Evolutionary conservation across 768 basidiomycete species (phyloP), one percentile per base, ranked within the genome.

Genomic region (Leccinum barrowsii): DNA sequence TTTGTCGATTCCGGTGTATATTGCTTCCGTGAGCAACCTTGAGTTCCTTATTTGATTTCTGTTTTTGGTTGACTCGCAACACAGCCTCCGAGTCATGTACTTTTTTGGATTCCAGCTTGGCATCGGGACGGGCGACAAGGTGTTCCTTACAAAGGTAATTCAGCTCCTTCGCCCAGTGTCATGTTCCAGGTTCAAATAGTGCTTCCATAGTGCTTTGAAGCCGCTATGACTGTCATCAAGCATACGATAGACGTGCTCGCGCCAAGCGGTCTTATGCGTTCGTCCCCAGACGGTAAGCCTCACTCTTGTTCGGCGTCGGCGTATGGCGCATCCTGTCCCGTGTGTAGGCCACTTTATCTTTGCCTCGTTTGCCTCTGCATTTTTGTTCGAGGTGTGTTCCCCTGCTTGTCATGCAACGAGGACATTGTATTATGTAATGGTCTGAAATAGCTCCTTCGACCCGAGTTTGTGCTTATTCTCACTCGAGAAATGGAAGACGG

Each of bases 61-160:
- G 52, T 21, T 35, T 60, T 50, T 44, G 53, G 52, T 65, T 62
- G 55, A 63, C 35, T 40, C 1, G 22, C 26, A 42, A 34, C 49
- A 1, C 55, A 91, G 89, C 79, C 78, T 89, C 17, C 82, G 92
- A 10, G 90, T 92, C 51, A 90, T 92, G 88, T 90, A 83, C 66
- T 92, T 90, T 0, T 92, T 92, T 64, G 90, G 88, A 5, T 90
- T 83, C 70, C 82, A 86, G 62, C 82, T 86, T 7, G 87, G 89
- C 1, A 80, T 89, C 26, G 78, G 84, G 60, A 71, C 77, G 1
- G 80, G 79, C 2, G 88, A 90, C 68, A 72, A 83, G n/a, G 66
- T 90, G 21, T 87, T 88, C 70, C 85, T 91, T 60, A 81, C 77
- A 56, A 87, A 85, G 78, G 90, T 86, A 19, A 56, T 1, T 54